Conservation (phyloP, 1,284 basidiomycete genomes). For the Porphyrellus sp. region DNA sequence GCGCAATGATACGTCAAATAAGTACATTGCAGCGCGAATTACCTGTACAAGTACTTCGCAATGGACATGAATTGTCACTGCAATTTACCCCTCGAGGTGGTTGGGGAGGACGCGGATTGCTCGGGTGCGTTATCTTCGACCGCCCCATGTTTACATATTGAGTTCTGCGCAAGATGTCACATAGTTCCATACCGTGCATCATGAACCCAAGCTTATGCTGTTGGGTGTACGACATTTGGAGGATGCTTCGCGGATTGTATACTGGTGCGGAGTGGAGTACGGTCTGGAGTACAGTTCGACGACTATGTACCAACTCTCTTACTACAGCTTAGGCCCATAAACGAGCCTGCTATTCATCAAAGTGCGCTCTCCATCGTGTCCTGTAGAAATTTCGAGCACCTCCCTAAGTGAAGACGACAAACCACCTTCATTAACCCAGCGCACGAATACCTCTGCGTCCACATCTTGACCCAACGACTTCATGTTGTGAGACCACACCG, state of each 20-base stretch:
- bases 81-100: constrained; percentile 54
- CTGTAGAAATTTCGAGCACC: constrained; percentile 36
- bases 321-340: constrained; percentile 14
- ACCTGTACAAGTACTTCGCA: constrained; percentile 42
- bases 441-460: constrained; percentile 52
- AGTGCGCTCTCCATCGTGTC: constrained; percentile 30
- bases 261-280: not conserved
- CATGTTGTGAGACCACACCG: constrained; percentile 50
- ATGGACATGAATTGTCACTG: constrained; percentile 38
- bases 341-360: constrained; percentile 33
- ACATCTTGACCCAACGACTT: constrained; percentile 35
- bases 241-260: not conserved
- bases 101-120: constrained; percentile 76
- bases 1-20: constrained; percentile 12
- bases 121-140: constrained; percentile 54
- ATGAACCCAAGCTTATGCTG: no score
- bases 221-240: not conserved
- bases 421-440: constrained; percentile 59
- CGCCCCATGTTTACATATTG: not conserved
- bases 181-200: constrained; percentile 52
- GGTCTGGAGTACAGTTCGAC: not conserved
- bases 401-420: constrained; percentile 41
- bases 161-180: constrained; percentile 54
- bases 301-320: not conserved
- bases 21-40: constrained; percentile 45